A percentile compares a stretch with the other conserved stretches of the same genome.
Evolutionary conservation across 768 basidiomycete genomes (phyloP).

Genomic region (Melanogaster broomeanus): DNA sequence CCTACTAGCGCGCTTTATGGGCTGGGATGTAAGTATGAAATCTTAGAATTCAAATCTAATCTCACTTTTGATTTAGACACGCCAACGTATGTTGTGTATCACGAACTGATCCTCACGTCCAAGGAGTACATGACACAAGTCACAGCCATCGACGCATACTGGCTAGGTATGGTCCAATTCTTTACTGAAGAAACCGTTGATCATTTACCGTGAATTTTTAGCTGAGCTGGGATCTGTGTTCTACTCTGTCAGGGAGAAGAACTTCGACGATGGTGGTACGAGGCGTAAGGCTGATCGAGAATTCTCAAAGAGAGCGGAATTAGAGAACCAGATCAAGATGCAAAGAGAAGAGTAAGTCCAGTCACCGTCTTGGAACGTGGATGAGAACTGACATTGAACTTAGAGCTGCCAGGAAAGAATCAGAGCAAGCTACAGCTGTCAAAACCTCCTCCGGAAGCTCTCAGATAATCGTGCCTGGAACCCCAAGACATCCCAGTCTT

Average conservation of each 20-base stretch:
- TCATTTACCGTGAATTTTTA: constrained; percentile 32
- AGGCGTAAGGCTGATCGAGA: constrained; percentile 81
- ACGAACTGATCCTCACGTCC: constrained; percentile 93
- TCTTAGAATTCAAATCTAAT: background rate
- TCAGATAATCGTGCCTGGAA: constrained; percentile 78
- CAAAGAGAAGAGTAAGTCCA: constrained; percentile 65
- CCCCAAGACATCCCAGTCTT: constrained; percentile 70
- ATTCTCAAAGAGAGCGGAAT: constrained; percentile 87
- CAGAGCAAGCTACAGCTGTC: constrained; percentile 57
- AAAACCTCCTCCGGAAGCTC: constrained; percentile 57
- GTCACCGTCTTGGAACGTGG: constrained; percentile 4
- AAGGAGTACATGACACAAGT: constrained; percentile 99
- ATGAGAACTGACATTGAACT: constrained; percentile 7
- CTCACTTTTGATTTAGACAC: constrained; percentile 60
- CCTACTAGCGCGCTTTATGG: constrained; percentile 97
- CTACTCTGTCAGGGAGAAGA: constrained; percentile 97
- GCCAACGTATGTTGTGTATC: constrained; percentile 95
- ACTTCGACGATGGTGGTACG: constrained; percentile 87
- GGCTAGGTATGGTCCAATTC: constrained; percentile 69
- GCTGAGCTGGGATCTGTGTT: constrained; percentile 96
- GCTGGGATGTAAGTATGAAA: constrained; percentile 76
- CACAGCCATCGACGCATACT: constrained; percentile 96
- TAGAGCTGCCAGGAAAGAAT: constrained; percentile 64
- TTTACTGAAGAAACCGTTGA: background rate
- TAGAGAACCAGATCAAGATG: constrained; percentile 89